A percentile compares a stretch with the other conserved stretches of the same genome.
phyloP scores from a whole-genome alignment of 2,329 filamentous ascomycete species.

The Fusarium papillatum region DNA sequence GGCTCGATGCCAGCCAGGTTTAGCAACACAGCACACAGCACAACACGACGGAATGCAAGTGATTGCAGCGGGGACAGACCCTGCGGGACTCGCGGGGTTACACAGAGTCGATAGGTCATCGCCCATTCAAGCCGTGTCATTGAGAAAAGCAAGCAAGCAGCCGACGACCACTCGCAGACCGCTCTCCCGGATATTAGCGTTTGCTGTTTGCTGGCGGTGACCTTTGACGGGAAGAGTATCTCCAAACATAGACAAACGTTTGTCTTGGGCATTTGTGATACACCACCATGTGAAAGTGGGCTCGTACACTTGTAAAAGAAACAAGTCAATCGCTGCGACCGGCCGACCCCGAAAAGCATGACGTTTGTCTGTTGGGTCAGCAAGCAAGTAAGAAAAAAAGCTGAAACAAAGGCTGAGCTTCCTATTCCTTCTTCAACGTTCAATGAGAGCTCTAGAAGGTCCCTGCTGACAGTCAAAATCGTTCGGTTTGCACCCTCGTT shows the following conservation, averaged over 20 bases:
- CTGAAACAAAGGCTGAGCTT: not conserved
- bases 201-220: conserved; percentile 12
- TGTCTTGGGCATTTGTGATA: conserved; percentile 14
- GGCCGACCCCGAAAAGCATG: conserved; percentile 11
- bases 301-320: conserved; percentile 7
- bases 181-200: conserved; percentile 20
- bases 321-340: conserved; percentile 15
- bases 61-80: conserved; percentile 28
- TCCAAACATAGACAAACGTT: not conserved
- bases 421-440: not conserved
- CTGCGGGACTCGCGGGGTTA: conserved; percentile 31
- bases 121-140: conserved; percentile 8
- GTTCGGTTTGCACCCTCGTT: conserved; percentile 34
- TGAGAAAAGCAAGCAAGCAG: conserved; percentile 27
- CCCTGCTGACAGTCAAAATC: not conserved
- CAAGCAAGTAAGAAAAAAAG: not conserved
- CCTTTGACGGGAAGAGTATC: not conserved
- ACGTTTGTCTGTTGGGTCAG: conserved; percentile 2
- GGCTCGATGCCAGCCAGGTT: conserved; percentile 35
- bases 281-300: not conserved
- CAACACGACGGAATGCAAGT: conserved; percentile 34
- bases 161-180: conserved; percentile 33
- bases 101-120: conserved; percentile 22
- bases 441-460: not conserved
- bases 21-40: conserved; percentile 39